Base-by-base conservation (phyloP, 768 basidiomycete genomes). In the Lactarius akahatsu region DNA sequence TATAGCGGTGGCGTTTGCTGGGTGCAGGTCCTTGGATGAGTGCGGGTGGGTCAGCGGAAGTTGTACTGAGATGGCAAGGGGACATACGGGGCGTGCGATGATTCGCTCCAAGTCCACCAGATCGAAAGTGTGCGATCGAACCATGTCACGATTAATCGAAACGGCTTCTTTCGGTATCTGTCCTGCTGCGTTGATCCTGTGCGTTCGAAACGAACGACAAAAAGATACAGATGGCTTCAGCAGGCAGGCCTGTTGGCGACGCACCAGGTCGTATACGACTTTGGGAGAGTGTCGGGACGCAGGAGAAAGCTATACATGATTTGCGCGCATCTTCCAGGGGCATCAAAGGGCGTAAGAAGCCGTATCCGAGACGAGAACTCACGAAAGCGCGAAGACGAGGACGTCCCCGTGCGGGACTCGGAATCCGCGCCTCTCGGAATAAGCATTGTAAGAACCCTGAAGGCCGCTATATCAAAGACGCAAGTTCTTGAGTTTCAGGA, bases 401-500 rank as follows among this genome's bases (percentile, higher is more conserved):
- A 92, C 83, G 61, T 89, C 91, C 6, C 96, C 96, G 74, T 94
- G 82, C 1, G 94, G 94, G 20, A 98, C 80, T 54, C 78, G 79
- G 54, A 95, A 80, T 34, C 86, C 86, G 43, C 83, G 83, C 70
- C 84, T 85, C 2, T 82, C 81, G 0, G 92, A 86, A 71, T 87
- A 89, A 6, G 85, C 83, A 71, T 96, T 96, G 75, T 91, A 96
- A 0, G 88, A 86, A 3, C 93, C 95, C 76, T 98, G 96, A 8
- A 98, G 79, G 4, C 96, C 95, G 57, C 94, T 93, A 28, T 59
- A 26, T 58, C 32, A 9, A 26, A 36, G 10, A 47, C n/a, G 45
- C 45, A 23, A n/a, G n/a, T 10, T 45, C 15, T 50, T 58, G 30
- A 67, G 47, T 30, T 36, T 40, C 30, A 4, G 32, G 56, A 36